Percentiles rank a stretch among this genome's conserved stretches.
phyloP scores from a whole-genome alignment of 306 rosid genomes.

The Quercus alba region DNA sequence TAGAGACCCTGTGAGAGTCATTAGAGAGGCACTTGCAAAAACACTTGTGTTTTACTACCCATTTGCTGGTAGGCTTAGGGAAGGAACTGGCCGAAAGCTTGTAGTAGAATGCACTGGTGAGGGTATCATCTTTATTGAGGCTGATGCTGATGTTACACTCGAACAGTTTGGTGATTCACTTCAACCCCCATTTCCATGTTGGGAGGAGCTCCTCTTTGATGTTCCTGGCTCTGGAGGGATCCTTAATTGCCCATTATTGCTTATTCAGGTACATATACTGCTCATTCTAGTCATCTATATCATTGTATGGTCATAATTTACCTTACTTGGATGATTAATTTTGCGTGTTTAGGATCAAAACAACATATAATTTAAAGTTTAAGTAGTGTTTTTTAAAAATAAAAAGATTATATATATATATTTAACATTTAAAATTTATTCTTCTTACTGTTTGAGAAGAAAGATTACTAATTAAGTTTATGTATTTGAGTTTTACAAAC shows the following conservation, averaged over 20 bases:
- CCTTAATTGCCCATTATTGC: not conserved
- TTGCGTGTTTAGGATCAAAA: too few relatives aligned
- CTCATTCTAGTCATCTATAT: too few relatives aligned
- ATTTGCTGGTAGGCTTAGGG: slow-evolving; percentile 37
- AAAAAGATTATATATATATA: too few relatives aligned
- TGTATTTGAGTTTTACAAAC: too few relatives aligned
- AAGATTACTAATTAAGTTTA: too few relatives aligned
- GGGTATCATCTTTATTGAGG: not conserved
- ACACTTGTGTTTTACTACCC: slow-evolving; percentile 39
- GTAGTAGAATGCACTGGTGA: not conserved
- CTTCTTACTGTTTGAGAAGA: too few relatives aligned
- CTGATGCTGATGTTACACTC: not conserved
- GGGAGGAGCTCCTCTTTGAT: slow-evolving; percentile 1
- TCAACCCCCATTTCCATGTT: slow-evolving; percentile 1
- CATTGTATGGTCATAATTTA: not conserved
- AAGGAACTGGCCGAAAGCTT: slow-evolving; percentile 26
- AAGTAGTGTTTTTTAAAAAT: too few relatives aligned
- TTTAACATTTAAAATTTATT: too few relatives aligned
- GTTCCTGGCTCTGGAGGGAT: not conserved
- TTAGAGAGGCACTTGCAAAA: slow-evolving; percentile 27
- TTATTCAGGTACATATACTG: not conserved
- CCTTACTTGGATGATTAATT: too few relatives aligned
- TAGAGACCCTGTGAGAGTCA: slow-evolving; percentile 31
- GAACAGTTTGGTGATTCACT: not conserved
- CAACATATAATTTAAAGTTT: too few relatives aligned